Evolutionary conservation across 2,329 filamentous ascomycete species (phyloP).

Genomic region (Trichoderma sp.): DNA sequence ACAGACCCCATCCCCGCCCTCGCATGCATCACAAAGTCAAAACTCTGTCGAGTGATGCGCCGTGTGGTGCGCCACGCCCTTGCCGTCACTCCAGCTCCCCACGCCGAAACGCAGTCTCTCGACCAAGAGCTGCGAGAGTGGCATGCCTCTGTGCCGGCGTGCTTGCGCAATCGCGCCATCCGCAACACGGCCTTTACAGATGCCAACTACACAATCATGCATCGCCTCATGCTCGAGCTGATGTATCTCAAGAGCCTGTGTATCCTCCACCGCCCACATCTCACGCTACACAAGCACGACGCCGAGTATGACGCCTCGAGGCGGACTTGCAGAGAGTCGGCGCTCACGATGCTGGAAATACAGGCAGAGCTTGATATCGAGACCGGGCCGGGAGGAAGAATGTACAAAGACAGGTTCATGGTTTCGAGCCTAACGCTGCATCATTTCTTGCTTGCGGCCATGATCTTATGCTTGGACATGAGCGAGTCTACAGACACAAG

Average conservation of each 20-base stretch:
- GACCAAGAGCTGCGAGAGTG: conserved; percentile 45
- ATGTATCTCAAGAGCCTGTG: conserved; percentile 53
- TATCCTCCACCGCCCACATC: conserved; percentile 52
- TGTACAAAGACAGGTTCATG: conserved; percentile 57
- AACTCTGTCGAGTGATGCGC: conserved; percentile 47
- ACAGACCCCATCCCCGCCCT: conserved; percentile 48
- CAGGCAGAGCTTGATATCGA: conserved; percentile 51
- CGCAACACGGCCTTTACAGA: conserved; percentile 47
- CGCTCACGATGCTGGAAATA: conserved; percentile 48
- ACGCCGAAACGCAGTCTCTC: conserved; percentile 39
- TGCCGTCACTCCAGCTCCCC: conserved; percentile 41
- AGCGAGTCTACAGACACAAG: conserved; percentile 43
- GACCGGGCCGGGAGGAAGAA: conserved; percentile 50
- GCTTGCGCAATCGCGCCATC: conserved; percentile 46
- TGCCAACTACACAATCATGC: conserved; percentile 49
- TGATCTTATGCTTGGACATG: conserved; percentile 59
- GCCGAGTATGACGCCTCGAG: conserved; percentile 43
- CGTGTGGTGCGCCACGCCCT: conserved; percentile 47
- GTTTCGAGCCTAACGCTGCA: conserved; percentile 55
- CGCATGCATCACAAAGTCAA: conserved; percentile 47
- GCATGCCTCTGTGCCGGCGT: conserved; percentile 40
- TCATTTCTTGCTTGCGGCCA: conserved; percentile 60
- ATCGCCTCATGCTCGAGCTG: conserved; percentile 51
- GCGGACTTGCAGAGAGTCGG: conserved; percentile 46
- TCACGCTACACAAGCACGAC: conserved; percentile 44